Evolutionary conservation across 2,329 filamentous ascomycete species (phyloP).

Genomic region (Cladosporium sp.): DNA sequence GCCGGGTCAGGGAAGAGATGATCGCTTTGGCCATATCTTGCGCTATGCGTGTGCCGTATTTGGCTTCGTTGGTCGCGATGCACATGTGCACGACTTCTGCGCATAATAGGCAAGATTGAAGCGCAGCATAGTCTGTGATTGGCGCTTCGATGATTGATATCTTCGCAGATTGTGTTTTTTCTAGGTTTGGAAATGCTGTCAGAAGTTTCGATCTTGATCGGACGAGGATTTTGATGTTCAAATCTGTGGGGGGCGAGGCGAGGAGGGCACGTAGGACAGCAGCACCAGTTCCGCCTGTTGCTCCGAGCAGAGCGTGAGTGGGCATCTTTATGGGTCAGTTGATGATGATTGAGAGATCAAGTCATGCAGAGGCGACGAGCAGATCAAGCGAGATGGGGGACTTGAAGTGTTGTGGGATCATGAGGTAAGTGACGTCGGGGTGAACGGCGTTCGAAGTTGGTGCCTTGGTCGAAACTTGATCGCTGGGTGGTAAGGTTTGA

Average conservation of each 20-base stretch:
- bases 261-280: slow-evolving; percentile 19
- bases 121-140: slow-evolving; percentile 11
- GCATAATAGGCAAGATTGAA: slow-evolving; percentile 16
- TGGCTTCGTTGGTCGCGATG: slow-evolving; percentile 19
- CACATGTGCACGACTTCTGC: slow-evolving; percentile 18
- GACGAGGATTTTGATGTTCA: slow-evolving; percentile 21
- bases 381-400: no score
- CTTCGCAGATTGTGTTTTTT: slow-evolving; percentile 9
- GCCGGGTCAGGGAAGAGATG: neutral
- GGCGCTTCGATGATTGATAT: slow-evolving; percentile 13
- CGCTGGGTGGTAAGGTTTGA: no score
- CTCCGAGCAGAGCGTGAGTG: slow-evolving; percentile 21
- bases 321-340: slow-evolving; percentile 14
- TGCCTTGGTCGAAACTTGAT: no score
- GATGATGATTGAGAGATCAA: no score
- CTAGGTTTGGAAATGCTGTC: slow-evolving; percentile 17
- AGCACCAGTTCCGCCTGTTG: slow-evolving; percentile 22
- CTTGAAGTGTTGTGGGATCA: no score
- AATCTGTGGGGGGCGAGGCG: slow-evolving; percentile 11
- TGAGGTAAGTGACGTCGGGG: no score
- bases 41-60: slow-evolving; percentile 13
- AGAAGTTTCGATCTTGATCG: slow-evolving; percentile 18
- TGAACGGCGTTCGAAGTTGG: no score
- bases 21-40: slow-evolving; percentile 16
- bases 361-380: no score